Conservation (phyloP, 2,329 filamentous ascomycete genomes). For the Onygenales sp. region DNA sequence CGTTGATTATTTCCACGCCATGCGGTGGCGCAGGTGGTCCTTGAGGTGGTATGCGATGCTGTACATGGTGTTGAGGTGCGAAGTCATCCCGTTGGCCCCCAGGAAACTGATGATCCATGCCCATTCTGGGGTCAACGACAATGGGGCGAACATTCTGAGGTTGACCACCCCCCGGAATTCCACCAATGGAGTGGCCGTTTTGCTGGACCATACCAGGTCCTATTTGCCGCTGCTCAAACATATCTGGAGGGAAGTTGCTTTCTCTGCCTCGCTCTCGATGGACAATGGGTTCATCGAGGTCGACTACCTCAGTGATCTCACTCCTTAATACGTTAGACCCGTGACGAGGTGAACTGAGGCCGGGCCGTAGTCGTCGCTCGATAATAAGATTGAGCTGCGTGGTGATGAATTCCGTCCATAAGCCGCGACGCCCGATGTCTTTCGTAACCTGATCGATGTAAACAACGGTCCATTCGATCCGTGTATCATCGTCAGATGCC, state of each 20-base stretch:
- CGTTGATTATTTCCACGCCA: not conserved
- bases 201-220: not conserved
- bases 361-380: constrained; percentile 18
- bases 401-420: constrained; percentile 18
- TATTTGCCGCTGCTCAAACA: not conserved
- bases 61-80: not conserved
- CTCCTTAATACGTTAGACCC: constrained; percentile 5
- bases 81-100: not conserved
- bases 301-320: constrained; percentile 9
- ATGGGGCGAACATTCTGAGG: not conserved
- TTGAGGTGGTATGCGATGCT: not conserved
- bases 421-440: constrained; percentile 16
- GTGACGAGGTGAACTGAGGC: constrained; percentile 5
- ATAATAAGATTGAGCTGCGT: constrained; percentile 26
- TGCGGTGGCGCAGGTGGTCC: not conserved
- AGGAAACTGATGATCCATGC: not conserved
- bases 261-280: not conserved
- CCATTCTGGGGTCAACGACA: not conserved
- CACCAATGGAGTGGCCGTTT: not conserved
- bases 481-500: constrained; percentile 14
- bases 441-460: constrained; percentile 23
- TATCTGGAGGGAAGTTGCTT: not conserved
- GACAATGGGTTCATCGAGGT: not conserved
- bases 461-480: constrained; percentile 29
- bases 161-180: not conserved